Percentiles rank a stretch among this genome's conserved stretches.
Conservation (phyloP, 2,329 filamentous ascomycete species). For the Diaporthe sp. region DNA sequence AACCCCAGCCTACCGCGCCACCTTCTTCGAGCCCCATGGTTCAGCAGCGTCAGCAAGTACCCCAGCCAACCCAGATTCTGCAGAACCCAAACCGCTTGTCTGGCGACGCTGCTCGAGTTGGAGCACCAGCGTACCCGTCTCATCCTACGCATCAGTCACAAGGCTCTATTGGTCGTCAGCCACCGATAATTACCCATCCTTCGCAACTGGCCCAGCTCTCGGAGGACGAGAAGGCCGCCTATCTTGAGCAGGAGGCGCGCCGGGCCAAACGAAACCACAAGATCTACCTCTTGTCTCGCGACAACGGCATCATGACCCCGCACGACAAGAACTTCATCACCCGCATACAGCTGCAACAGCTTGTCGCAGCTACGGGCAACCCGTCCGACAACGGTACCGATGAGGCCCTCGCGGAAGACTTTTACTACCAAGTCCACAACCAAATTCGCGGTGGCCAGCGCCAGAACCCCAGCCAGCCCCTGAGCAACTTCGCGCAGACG, state of each 20-base stretch:
- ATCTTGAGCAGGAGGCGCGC: conserved; percentile 91
- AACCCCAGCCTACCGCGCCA: conserved; percentile 26
- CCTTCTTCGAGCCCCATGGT: conserved; percentile 44
- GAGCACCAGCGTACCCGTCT: conserved; percentile 43
- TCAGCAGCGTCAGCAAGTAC: conserved; percentile 39
- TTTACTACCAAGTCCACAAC: conserved; percentile 98
- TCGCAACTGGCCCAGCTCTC: conserved; percentile 81
- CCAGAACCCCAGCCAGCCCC: conserved; percentile 90
- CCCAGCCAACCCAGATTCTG: conserved; percentile 77
- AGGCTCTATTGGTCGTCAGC: conserved; percentile 68
- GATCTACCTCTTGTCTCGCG: conserved; percentile 91
- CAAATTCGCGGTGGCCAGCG: conserved; percentile 91
- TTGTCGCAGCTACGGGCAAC: conserved; percentile 92
- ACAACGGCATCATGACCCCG: conserved; percentile 98
- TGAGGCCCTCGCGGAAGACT: conserved; percentile 87
- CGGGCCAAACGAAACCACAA: conserved; percentile 98
- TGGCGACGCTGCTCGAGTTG: conserved; percentile 55
- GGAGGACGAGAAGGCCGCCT: conserved; percentile 85
- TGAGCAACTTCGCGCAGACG: conserved; percentile 97
- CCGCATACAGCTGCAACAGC: conserved; percentile 94
- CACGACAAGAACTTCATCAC: conserved; percentile 99
- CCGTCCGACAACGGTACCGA: conserved; percentile 83
- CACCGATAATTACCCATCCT: conserved; percentile 67
- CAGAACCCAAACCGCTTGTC: conserved; percentile 80
- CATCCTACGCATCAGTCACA: conserved; percentile 51